A percentile compares a stretch with the other conserved stretches of the same genome.
Conservation (phyloP, 257 asterid species). For the Solanum sejunctum region DNA sequence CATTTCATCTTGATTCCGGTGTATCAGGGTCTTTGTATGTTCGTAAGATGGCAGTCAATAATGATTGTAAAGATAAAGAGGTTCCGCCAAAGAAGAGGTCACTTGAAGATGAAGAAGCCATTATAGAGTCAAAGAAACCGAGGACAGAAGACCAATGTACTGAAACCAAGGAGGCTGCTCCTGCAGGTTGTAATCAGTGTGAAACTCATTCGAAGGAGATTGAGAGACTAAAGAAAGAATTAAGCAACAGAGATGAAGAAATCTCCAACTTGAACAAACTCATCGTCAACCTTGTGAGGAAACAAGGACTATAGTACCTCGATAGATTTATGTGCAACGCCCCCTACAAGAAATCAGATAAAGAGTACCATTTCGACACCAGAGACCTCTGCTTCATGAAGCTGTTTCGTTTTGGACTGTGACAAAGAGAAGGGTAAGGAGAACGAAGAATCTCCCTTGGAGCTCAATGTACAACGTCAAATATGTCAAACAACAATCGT, state of each 20-base stretch:
- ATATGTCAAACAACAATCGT: background rate
- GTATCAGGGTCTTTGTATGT: background rate
- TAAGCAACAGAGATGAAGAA: constrained; percentile 51
- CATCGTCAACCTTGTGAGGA: constrained; percentile 56
- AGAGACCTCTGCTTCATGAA: background rate
- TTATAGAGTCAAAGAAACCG: background rate
- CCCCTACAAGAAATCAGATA: background rate
- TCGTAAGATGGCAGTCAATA: background rate
- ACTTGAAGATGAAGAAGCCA: background rate
- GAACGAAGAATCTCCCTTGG: background rate
- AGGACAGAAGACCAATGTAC: background rate
- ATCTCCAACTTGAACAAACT: constrained; percentile 51
- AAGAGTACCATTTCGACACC: background rate
- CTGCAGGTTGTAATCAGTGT: constrained; percentile 5
- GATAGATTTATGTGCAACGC: background rate
- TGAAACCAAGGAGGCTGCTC: constrained; percentile 7
- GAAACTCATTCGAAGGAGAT: constrained; percentile 40
- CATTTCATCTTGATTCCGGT: background rate
- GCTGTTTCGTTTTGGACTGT: background rate
- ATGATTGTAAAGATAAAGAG: background rate
- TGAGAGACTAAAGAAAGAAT: constrained; percentile 44
- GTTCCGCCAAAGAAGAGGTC: background rate
- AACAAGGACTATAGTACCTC: constrained; percentile 57
- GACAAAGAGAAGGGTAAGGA: background rate
- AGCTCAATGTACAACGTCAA: background rate